These are phyloP conservation scores for Lichenothelia convexa DNA, from an alignment of 495 filamentous ascomycete species.

Conservation along the genomic window DNA sequence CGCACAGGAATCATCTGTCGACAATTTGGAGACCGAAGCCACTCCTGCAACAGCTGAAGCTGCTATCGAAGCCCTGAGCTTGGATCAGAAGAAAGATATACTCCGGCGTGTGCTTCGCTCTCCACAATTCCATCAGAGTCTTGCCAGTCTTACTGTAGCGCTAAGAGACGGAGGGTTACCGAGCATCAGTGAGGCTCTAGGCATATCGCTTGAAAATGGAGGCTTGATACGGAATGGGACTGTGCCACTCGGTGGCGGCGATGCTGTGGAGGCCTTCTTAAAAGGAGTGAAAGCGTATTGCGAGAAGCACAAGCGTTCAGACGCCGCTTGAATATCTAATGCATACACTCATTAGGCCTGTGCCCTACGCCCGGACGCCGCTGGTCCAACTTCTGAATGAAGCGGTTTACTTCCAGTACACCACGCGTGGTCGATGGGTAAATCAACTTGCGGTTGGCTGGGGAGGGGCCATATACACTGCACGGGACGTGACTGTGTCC, in stretches of 20 bases:
- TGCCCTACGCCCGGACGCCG: no score
- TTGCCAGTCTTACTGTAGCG: constrained; percentile 67
- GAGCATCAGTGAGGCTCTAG: constrained; percentile 69
- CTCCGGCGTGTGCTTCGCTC: constrained; percentile 69
- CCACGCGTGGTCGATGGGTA: no score
- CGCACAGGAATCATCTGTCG: constrained; percentile 44
- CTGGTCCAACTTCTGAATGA: no score
- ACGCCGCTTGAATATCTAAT: background rate
- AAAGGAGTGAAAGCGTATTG: constrained; percentile 75
- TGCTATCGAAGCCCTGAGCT: constrained; percentile 52
- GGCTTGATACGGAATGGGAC: constrained; percentile 54
- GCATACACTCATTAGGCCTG: no score
- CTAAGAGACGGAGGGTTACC: constrained; percentile 85
- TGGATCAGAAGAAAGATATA: constrained; percentile 63
- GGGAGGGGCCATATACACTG: no score
- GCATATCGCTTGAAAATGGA: constrained; percentile 60
- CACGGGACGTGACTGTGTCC: no score
- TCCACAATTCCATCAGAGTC: constrained; percentile 78
- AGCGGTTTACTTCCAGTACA: no score
- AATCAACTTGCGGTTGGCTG: no score
- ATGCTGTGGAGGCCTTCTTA: constrained; percentile 80
- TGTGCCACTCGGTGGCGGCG: constrained; percentile 71
- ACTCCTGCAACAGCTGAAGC: constrained; percentile 47
- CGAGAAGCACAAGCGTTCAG: background rate
- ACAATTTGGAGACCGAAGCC: constrained; percentile 35